Percentiles rank a stretch among this genome's conserved stretches.
phyloP scores from a whole-genome alignment of 768 basidiomycete genomes.

The Suillus subalutaceus region DNA sequence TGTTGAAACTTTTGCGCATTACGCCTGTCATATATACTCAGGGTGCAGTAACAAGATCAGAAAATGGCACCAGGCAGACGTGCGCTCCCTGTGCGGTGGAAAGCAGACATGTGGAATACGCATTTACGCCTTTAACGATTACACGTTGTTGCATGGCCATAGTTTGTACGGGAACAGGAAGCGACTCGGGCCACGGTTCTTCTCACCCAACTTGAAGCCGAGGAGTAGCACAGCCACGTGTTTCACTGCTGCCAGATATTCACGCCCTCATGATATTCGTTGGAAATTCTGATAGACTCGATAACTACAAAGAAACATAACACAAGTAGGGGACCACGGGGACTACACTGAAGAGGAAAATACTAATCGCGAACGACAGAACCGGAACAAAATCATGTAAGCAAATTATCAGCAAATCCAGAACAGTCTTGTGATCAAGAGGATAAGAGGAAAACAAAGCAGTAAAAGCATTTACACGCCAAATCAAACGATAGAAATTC shows the following conservation, averaged over 20 bases:
- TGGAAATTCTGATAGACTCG: not conserved
- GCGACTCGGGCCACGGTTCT: conserved; percentile 2
- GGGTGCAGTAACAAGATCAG: conserved; percentile 4
- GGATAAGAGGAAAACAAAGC: too few species aligned
- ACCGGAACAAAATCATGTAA: not conserved
- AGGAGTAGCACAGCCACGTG: conserved; percentile 10
- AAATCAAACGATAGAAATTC: not conserved
- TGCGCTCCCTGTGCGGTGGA: conserved; percentile 3
- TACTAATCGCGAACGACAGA: not conserved
- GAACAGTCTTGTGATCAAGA: not conserved
- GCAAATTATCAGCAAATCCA: not conserved
- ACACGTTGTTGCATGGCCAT: conserved; percentile 6
- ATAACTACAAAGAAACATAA: not conserved
- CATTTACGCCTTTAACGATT: conserved; percentile 18
- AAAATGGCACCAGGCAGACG: conserved; percentile 8
- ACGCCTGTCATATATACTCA: conserved; percentile 7
- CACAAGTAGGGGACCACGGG: not conserved
- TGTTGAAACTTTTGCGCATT: conserved; percentile 1
- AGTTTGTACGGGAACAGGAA: conserved; percentile 8
- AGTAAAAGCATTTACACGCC: not conserved
- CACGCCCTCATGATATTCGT: conserved; percentile 1
- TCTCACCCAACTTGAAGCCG: conserved; percentile 7
- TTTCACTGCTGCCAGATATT: not conserved
- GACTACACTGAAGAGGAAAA: not conserved
- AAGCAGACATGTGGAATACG: conserved; percentile 32